Evolutionary conservation across 2,329 filamentous ascomycete genomes (phyloP).

Genomic region (Cladobotryum mycophilum): DNA sequence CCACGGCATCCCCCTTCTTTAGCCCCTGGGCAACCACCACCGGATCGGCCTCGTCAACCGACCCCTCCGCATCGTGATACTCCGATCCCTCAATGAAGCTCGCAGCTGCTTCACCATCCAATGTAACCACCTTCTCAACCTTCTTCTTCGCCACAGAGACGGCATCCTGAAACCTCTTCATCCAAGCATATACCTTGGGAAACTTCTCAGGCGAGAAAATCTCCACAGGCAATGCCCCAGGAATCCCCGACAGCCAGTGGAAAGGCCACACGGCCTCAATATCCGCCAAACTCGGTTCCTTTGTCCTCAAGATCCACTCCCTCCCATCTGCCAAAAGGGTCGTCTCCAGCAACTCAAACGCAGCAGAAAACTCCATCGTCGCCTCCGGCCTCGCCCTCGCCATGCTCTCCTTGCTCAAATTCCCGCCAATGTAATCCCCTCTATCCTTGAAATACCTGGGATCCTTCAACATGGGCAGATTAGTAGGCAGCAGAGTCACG

Average conservation of each 20-base stretch:
- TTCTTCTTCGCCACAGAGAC: slow-evolving; percentile 35
- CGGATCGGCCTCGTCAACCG: slow-evolving; percentile 44
- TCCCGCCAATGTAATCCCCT: slow-evolving; percentile 29
- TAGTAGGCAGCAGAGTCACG: slow-evolving; percentile 49
- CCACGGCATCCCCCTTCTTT: slow-evolving; percentile 46
- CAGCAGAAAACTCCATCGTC: slow-evolving; percentile 46
- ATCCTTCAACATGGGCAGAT: slow-evolving; percentile 49
- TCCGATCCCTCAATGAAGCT: slow-evolving; percentile 37
- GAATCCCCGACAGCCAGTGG: slow-evolving; percentile 56
- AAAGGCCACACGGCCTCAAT: slow-evolving; percentile 64
- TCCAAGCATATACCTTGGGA: slow-evolving; percentile 58
- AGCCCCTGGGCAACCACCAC: slow-evolving; percentile 40
- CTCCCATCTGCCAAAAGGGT: slow-evolving; percentile 60
- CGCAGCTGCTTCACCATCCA: slow-evolving; percentile 51
- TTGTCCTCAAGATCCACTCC: slow-evolving; percentile 53
- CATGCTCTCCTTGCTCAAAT: slow-evolving; percentile 21
- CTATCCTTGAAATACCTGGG: slow-evolving; percentile 54
- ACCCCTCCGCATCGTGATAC: slow-evolving; percentile 39
- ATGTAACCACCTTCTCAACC: slow-evolving; percentile 29
- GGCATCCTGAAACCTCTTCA: slow-evolving; percentile 51
- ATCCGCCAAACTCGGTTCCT: slow-evolving; percentile 54
- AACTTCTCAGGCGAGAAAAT: slow-evolving; percentile 46
- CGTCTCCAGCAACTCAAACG: slow-evolving; percentile 54
- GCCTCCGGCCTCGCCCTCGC: slow-evolving; percentile 43
- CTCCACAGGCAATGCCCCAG: slow-evolving; percentile 47